Base-by-base conservation (phyloP, 805 yeast genomes). In the Candida maesae region DNA sequence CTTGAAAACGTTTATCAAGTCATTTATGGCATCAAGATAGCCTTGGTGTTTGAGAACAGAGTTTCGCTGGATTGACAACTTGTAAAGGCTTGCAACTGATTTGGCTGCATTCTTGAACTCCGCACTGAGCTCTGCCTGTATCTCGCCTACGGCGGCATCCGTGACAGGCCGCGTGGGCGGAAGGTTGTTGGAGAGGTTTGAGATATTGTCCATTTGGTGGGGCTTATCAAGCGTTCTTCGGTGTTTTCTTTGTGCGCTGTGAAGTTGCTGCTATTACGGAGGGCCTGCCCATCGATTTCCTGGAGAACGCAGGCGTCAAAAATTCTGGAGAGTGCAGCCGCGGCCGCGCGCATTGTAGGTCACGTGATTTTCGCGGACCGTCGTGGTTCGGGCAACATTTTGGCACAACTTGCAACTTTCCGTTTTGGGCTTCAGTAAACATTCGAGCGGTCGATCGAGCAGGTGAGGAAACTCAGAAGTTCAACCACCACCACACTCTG, bases 101-200 rank as follows among this genome's bases (percentile, higher is more conserved):
- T 80, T 74, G 20, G 89, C 89, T 6, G 89, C 89, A 41, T 69
- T 70, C 58, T 78, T 81, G 63, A 82, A 83, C 54, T 81, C 83
- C n/a, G 65, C 61, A 0, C 79, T 67, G n/a, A 82, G 62, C 27
- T 79, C 82, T 18, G 60, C 59, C 45, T 73, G 74, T 31, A 78
- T 61, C 28, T 70, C 73, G 20, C 63, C 59, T 1, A 77, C 58
- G n/a, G 77, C 63, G 8, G 67, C 67, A 26, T 73, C 73, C 31
- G 66, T 68, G 10, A 76, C 64, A 3, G 78, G 73, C 26, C 57
- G 64, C 0, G 81, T 68, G 3, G 74, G 66, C 1, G 86, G 87
- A 16, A 81, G 61, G 37, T 71, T 67, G 8, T 68, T 63, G 2
- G 83, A 76, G 32, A 81, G 55, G 46, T 79, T 80, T 2, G 85